These are phyloP conservation scores for Aegle marmelos DNA, from an alignment of 345 rosid genomes.

Conservation along the genomic window DNA sequence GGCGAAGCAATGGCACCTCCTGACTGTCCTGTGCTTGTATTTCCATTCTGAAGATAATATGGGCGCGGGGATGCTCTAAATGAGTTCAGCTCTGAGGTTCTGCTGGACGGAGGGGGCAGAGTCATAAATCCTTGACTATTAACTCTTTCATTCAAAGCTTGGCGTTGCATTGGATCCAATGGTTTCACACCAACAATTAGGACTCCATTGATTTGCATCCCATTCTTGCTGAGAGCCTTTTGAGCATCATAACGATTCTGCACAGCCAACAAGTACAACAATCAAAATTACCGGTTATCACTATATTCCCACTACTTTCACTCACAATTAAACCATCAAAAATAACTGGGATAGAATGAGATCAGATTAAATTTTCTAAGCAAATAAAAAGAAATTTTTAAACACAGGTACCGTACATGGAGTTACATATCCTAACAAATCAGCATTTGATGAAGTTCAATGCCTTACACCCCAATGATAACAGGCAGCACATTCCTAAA, in stretches of 20 bases:
- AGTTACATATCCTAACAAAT: background rate
- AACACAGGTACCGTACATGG: background rate
- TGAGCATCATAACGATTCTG: conserved; percentile 89
- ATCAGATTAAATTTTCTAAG: background rate
- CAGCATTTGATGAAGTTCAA: background rate
- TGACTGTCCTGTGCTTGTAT: conserved; percentile 47
- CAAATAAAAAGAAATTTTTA: background rate
- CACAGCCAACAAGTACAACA: conserved; percentile 15
- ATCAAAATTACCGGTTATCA: background rate
- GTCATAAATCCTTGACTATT: conserved; percentile 86
- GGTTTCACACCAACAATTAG: conserved; percentile 88
- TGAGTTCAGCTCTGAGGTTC: conserved; percentile 41
- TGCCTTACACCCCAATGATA: background rate
- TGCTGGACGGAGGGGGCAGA: conserved; percentile 52
- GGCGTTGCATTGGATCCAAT: conserved; percentile 78
- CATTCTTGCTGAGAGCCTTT: conserved; percentile 83
- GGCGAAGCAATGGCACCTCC: conserved; percentile 83
- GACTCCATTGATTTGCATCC: conserved; percentile 80
- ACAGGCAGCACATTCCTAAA: background rate
- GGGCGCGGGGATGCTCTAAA: conserved; percentile 45
- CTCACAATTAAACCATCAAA: background rate
- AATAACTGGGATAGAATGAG: background rate
- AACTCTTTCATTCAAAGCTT: conserved; percentile 66
- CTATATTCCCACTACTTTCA: background rate
- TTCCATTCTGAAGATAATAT: conserved; percentile 63